These are phyloP conservation scores for Hortiboletus campestris DNA, from an alignment of 768 basidiomycete species.

Conservation along the genomic window DNA sequence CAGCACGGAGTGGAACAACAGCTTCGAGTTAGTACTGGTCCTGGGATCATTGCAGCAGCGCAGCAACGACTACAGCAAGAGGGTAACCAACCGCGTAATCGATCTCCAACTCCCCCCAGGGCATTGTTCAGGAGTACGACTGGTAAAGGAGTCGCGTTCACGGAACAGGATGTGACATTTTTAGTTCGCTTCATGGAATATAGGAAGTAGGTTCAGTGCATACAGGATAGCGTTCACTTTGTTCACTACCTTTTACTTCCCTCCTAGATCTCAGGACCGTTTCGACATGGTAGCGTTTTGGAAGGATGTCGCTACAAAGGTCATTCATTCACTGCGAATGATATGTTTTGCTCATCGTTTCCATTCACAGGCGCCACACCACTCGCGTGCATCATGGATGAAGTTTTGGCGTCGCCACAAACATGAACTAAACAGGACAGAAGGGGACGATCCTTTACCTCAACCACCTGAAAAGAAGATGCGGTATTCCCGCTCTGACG, in stretches of 20 bases:
- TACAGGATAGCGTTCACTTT: background rate
- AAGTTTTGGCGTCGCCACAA: constrained; percentile 89
- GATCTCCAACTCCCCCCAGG: constrained; percentile 79
- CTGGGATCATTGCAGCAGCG: constrained; percentile 46
- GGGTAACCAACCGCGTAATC: constrained; percentile 42
- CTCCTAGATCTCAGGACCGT: constrained; percentile 51
- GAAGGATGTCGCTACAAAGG: constrained; percentile 75
- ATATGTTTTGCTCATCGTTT: background rate
- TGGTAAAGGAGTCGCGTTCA: constrained; percentile 88
- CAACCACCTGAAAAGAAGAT: constrained; percentile 83
- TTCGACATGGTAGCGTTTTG: constrained; percentile 76
- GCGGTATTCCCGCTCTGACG: constrained; percentile 79
- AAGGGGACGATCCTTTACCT: constrained; percentile 69
- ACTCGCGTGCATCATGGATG: constrained; percentile 93
- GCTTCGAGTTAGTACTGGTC: constrained; percentile 35
- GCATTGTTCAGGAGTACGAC: constrained; percentile 82
- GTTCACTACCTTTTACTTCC: constrained; percentile 5
- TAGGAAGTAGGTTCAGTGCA: constrained; percentile 52
- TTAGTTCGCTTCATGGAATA: constrained; percentile 76
- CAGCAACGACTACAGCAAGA: constrained; percentile 41
- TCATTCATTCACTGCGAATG: constrained; percentile 21
- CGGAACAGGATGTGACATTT: constrained; percentile 77
- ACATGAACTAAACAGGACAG: constrained; percentile 69
- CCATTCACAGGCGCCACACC: constrained; percentile 71
- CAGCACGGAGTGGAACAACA: constrained; percentile 42